These are phyloP conservation scores for Phialocephala subalpina DNA, from an alignment of 2,329 filamentous ascomycete species.

Conservation along the genomic window DNA sequence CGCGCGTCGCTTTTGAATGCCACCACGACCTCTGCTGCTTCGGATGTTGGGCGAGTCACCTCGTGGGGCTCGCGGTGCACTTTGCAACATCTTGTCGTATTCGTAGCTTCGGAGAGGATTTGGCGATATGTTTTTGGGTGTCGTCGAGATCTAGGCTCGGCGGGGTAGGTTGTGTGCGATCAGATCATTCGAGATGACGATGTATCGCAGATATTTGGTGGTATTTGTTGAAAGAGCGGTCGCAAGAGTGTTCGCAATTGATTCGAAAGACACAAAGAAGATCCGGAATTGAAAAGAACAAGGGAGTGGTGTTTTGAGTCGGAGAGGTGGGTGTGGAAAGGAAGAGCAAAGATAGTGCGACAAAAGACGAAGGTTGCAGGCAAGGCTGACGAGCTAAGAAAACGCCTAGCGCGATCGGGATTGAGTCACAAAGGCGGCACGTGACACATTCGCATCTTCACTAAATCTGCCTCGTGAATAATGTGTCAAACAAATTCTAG, in stretches of 20 bases:
- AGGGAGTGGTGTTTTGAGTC: slow-evolving; percentile 2
- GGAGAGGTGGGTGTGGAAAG: slow-evolving; percentile 10
- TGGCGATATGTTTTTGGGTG: neutral
- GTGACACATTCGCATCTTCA: neutral
- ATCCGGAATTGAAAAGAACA: slow-evolving; percentile 5
- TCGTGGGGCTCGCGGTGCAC: slow-evolving; percentile 38
- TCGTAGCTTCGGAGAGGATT: slow-evolving; percentile 7
- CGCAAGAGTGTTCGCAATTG: slow-evolving; percentile 3
- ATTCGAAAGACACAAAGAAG: neutral
- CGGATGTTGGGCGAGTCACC: slow-evolving; percentile 39
- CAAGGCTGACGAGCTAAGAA: slow-evolving; percentile 13
- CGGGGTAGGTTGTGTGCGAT: slow-evolving; percentile 17
- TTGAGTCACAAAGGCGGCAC: neutral
- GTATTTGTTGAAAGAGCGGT: slow-evolving; percentile 5
- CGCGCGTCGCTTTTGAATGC: slow-evolving; percentile 57
- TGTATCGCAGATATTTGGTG: slow-evolving; percentile 16
- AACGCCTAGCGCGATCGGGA: neutral
- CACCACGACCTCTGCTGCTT: slow-evolving; percentile 49
- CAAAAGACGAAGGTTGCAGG: slow-evolving; percentile 2
- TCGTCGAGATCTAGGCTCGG: slow-evolving; percentile 7
- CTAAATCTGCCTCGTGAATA: neutral
- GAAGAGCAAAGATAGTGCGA: slow-evolving; percentile 12
- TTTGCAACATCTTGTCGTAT: slow-evolving; percentile 5
- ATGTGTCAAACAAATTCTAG: neutral
- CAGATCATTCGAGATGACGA: slow-evolving; percentile 18